Evolutionary conservation across 495 filamentous ascomycete genomes (phyloP), one percentile per base, ranked within the genome.

Genomic region (Podospora australis): DNA sequence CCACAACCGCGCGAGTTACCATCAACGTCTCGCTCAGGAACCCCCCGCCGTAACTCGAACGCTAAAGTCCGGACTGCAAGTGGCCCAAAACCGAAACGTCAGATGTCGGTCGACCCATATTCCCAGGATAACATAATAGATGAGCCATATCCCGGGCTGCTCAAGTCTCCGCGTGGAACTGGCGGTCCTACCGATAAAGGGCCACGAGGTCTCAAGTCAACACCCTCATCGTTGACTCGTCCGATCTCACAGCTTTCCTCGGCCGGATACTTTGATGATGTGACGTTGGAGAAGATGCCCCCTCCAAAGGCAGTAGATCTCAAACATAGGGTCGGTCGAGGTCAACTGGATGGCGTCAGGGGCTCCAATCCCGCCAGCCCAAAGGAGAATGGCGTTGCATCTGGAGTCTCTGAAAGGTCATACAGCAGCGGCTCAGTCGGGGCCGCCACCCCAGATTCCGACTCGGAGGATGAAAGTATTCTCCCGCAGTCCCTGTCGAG

Each of bases 41-140:
- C 49, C n/a, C 55, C 63, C n/a, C 63, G 71, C 32, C 65, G 66
- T 6, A 73, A 70, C 39, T 71, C 71, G 3, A 73, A 68, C 43
- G 62, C 71, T 22, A 70, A 64, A 39, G 62, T 75, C 32, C 59
- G 69, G 36, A 67, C 69, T 3, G 30, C 58, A 4, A 50, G 68
- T 10, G 59, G 64, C 6, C 59, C 67, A 1, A 66, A 66, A 39
- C 52, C 65, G 4, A 68, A 69, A 23, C 50, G 62, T 10, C 65
- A 65, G 42, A 55, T 67, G 7, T 58, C 69, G 10, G 55, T 72
- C 20, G 70, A 74, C 23, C 55, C 70, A 11, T 60, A 68, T 30
- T 45, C 54, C 20, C 48, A 54, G 8, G 64, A 66, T 9, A 6
- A 49, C 5, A 13, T 50, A 1, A 2, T 34, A 2, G 64, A 67